Conservation (phyloP, 306 rosid species). For the Cucurbita moschata region DNA sequence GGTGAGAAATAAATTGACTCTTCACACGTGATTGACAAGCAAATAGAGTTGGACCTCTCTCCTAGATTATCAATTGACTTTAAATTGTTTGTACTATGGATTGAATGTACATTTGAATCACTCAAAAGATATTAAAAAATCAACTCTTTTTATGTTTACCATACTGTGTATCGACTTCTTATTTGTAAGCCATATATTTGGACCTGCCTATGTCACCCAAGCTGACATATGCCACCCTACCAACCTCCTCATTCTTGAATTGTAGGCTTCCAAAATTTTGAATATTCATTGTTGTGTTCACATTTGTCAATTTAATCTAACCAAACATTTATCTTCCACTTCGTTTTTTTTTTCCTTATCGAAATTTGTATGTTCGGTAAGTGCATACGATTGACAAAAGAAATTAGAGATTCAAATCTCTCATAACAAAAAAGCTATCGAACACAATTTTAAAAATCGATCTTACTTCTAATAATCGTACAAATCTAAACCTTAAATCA, state of each 20-base stretch:
- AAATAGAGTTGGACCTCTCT: neutral
- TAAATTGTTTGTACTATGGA: neutral
- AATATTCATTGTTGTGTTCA: neutral
- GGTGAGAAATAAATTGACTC: neutral
- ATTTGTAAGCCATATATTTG: neutral
- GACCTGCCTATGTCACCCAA: neutral
- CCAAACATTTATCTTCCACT: too few species aligned
- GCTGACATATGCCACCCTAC: neutral
- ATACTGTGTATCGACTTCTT: too few species aligned
- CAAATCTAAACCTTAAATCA: too few species aligned
- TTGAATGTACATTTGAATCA: neutral
- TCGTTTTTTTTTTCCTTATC: too few species aligned
- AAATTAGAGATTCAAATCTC: too few species aligned
- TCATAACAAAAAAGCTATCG: too few species aligned
- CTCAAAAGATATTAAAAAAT: neutral
- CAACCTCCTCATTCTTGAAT: neutral
- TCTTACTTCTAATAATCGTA: too few species aligned
- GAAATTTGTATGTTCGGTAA: too few species aligned
- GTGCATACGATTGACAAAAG: too few species aligned
- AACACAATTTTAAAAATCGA: too few species aligned
- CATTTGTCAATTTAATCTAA: too few species aligned
- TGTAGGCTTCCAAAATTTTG: neutral
- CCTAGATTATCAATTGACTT: neutral
- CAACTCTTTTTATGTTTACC: neutral
- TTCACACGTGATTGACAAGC: neutral